Evolutionary conservation across 2,329 filamentous ascomycete species (phyloP).

Genomic region (Diaporthe eres): DNA sequence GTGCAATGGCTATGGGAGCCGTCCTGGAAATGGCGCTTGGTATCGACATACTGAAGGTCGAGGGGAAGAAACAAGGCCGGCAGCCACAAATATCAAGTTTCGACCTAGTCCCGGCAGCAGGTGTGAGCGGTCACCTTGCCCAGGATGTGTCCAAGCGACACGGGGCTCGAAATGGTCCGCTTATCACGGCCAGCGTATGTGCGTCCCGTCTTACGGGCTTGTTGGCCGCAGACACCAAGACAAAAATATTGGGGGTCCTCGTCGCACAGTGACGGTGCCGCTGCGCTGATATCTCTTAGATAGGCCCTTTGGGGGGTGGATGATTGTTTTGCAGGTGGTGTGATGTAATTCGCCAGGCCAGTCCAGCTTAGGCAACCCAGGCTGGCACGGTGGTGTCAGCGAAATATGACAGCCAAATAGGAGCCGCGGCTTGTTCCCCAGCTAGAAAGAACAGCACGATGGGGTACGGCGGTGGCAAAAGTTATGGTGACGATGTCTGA

Average conservation of each 20-base stretch:
- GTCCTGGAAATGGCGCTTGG: slow-evolving; percentile 69
- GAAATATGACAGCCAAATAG: slow-evolving; percentile 39
- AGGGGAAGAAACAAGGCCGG: slow-evolving; percentile 19
- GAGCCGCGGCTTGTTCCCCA: slow-evolving; percentile 26
- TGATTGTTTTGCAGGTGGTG: slow-evolving; percentile 33
- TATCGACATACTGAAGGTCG: slow-evolving; percentile 64
- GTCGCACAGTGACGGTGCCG: slow-evolving; percentile 13
- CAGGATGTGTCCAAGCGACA: slow-evolving; percentile 23
- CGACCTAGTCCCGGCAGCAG: slow-evolving; percentile 20
- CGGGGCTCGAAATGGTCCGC: slow-evolving; percentile 19
- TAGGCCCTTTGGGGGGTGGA: slow-evolving; percentile 20
- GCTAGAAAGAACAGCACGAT: slow-evolving; percentile 3
- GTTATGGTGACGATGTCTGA: slow-evolving; percentile 35
- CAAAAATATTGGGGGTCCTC: slow-evolving; percentile 28
- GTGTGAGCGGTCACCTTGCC: slow-evolving; percentile 34
- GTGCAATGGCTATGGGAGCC: slow-evolving; percentile 76
- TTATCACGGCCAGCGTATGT: slow-evolving; percentile 30
- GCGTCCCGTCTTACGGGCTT: slow-evolving; percentile 25
- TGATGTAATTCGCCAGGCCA: slow-evolving; percentile 37
- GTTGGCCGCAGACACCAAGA: slow-evolving; percentile 29
- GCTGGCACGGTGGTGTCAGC: slow-evolving; percentile 35
- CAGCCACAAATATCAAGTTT: slow-evolving; percentile 21
- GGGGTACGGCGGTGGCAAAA: slow-evolving; percentile 26
- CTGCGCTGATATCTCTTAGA: slow-evolving; percentile 38
- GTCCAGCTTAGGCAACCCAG: slow-evolving; percentile 41